phyloP scores from a whole-genome alignment of 1,284 basidiomycete species.

The Volvariella surrecta region DNA sequence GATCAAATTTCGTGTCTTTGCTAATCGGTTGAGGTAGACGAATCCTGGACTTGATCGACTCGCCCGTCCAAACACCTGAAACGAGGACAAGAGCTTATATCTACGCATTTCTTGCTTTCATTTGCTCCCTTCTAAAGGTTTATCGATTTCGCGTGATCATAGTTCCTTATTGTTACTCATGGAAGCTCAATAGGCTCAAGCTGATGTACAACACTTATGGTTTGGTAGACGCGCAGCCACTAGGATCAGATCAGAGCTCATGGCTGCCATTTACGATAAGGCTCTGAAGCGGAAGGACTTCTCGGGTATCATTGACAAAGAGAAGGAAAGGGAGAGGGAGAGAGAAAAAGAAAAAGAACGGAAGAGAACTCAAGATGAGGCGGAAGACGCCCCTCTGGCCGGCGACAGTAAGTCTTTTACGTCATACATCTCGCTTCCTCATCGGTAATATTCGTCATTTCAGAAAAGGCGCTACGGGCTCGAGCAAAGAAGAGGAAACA shows the following conservation, averaged over 20 bases:
- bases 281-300: constrained; percentile 81
- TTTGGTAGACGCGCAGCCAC: constrained; percentile 64
- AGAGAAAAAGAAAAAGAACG: constrained; percentile 29
- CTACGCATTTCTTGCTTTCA: constrained; percentile 61
- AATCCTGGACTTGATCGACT: constrained; percentile 39
- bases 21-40: too few species aligned
- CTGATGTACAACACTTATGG: constrained; percentile 77
- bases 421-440: too few species aligned
- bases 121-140: constrained; percentile 47
- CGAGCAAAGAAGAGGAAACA: constrained; percentile 20
- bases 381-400: constrained; percentile 41
- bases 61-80: constrained; percentile 29
- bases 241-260: constrained; percentile 65
- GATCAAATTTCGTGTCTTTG: background rate
- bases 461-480: constrained; percentile 8
- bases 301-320: constrained; percentile 63
- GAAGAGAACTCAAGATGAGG: constrained; percentile 27
- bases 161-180: too few species aligned
- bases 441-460: too few species aligned
- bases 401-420: constrained; percentile 62
- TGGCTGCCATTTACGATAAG: constrained; percentile 85
- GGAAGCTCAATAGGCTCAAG: constrained; percentile 42
- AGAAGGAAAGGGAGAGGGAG: constrained; percentile 22
- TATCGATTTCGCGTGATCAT: too few species aligned
- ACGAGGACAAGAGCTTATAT: constrained; percentile 57